phyloP scores from a whole-genome alignment of 225 moss, liverwort and hornwort genomes.

The Neckera pumila region DNA sequence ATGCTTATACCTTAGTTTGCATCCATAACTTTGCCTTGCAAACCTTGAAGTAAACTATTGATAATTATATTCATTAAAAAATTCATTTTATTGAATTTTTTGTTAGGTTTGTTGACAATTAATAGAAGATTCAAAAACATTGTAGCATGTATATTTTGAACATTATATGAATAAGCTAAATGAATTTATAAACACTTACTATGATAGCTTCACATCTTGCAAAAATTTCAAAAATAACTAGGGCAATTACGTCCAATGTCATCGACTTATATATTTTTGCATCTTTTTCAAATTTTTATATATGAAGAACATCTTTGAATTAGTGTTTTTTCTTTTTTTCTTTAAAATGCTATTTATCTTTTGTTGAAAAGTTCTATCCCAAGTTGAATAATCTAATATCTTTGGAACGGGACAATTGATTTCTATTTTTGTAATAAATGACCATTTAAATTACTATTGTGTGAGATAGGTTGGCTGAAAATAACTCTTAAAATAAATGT shows the following conservation, averaged over 20 bases:
- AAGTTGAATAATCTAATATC: neutral
- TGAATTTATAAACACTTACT: neutral
- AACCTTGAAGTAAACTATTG: neutral
- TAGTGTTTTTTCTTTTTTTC: neutral
- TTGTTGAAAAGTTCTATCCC: neutral
- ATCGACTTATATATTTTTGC: neutral
- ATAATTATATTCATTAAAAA: neutral
- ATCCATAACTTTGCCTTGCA: neutral
- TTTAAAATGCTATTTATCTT: neutral
- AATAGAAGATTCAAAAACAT: neutral
- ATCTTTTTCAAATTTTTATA: neutral
- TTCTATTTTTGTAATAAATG: neutral
- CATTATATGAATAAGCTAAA: neutral
- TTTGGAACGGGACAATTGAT: neutral
- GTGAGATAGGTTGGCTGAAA: rapidly evolving
- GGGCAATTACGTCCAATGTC: neutral
- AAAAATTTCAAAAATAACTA: neutral
- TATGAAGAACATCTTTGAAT: neutral
- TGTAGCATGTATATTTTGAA: neutral
- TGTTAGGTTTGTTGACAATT: neutral
- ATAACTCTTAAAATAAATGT: neutral
- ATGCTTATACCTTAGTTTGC: neutral
- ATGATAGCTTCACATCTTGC: rapidly evolving
- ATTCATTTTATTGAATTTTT: no score
- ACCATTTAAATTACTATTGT: neutral